Base-by-base conservation (phyloP, 192 early-diverging fungal species). In the Chytriomyces hyalinus region DNA sequence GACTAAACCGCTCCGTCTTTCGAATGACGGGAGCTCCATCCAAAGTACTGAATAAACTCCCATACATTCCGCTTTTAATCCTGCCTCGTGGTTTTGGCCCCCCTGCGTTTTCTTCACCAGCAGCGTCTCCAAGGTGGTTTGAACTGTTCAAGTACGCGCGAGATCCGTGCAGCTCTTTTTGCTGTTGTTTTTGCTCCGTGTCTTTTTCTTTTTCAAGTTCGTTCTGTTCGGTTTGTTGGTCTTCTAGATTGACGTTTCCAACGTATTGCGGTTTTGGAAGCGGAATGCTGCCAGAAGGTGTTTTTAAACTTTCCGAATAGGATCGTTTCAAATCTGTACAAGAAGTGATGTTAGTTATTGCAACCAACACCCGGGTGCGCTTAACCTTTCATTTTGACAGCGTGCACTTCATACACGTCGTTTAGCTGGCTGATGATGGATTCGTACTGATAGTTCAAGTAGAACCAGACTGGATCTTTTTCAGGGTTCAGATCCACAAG, bases 401-500 rank as follows among this genome's bases (percentile, higher is more conserved):
- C n/a, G 72, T 87, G 83, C 15, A 47, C 66, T 36, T 82, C 82
- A 72, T 92, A 96, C 3, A 90, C 90, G 44, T 90, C 87, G 24
- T 83, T 82, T 80, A 97, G 87, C 64, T 93, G 90, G 26, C 88
- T 90, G 5, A 92, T 87, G 61, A 96, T 95, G 90, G 92, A 97
- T 49, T 89, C 81, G 78, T 94, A 95, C 81, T 95, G 96, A 73
- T 89, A 92, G 65, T 93, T 93, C 45, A 97, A 85, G 84, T 95
- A 97, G 76, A 90, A 91, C 81, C 91, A 93, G 13, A 95, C 94
- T 15, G 97, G 97, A 72, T 97, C 95, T 61, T 84, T 86, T n/a
- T 89, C 89, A 9, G 94, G 89, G 75, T 94, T 89, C 5, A 94
- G 78, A 24, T 95, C 92, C 44, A 92, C 88, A 4, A 94, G 77